Conservation (phyloP, 257 asterid genomes). For the Nicotiana otophora region DNA sequence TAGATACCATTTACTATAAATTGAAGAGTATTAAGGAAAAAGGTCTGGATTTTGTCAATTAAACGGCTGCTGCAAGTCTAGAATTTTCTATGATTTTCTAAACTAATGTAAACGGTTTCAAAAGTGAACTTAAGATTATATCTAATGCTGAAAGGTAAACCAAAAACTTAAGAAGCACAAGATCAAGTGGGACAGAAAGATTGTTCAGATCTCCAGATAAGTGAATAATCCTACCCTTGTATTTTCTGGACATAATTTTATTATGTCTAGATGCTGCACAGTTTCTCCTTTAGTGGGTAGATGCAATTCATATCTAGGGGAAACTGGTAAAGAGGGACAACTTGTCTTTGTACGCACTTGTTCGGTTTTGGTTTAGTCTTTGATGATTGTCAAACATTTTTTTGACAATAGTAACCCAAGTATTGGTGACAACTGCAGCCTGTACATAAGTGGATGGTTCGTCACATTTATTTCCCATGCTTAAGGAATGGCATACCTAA, state of each 20-base stretch:
- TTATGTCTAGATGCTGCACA: not conserved
- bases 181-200: not conserved
- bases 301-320: not conserved
- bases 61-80: not conserved
- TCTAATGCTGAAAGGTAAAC: not conserved
- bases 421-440: constrained; percentile 54
- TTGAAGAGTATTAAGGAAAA: not conserved
- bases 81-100: not conserved
- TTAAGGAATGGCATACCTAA: constrained; percentile 83
- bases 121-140: not conserved
- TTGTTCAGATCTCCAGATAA: not conserved
- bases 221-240: not conserved
- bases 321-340: not conserved
- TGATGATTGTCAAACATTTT: not conserved
- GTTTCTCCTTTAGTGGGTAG: not conserved
- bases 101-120: not conserved
- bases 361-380: not conserved
- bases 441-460: constrained; percentile 98
- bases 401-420: constrained; percentile 1
- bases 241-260: not conserved
- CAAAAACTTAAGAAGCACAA: not conserved
- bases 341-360: not conserved
- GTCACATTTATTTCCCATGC: constrained; percentile 92
- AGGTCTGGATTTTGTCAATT: not conserved
- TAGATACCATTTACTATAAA: not conserved